A percentile compares a stretch with the other conserved stretches of the same genome.
Conservation (phyloP, 2,329 filamentous ascomycete genomes). For the Fusarium xylarioides region DNA sequence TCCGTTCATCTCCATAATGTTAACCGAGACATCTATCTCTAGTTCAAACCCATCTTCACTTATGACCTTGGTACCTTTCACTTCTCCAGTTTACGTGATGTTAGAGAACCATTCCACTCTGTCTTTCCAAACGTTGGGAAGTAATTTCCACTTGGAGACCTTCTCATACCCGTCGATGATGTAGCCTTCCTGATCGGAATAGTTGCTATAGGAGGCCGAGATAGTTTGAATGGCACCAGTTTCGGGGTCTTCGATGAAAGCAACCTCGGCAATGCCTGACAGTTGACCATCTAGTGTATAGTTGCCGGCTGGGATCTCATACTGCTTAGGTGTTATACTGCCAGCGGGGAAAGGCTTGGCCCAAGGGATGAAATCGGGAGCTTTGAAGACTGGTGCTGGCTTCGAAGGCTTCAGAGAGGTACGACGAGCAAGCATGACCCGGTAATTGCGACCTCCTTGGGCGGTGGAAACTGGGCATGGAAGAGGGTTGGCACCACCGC, state of each 20-base stretch:
- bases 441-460: conserved; percentile 50
- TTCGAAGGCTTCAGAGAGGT: conserved; percentile 43
- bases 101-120: conserved; percentile 52
- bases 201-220: background rate
- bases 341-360: background rate
- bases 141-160: background rate
- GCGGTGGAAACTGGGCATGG: conserved; percentile 52
- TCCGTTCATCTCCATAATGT: conserved; percentile 5
- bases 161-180: conserved; percentile 22
- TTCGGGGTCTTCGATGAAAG: background rate
- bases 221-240: background rate
- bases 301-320: background rate
- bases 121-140: conserved; percentile 26
- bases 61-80: conserved; percentile 50
- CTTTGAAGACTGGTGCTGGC: conserved; percentile 18
- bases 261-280: background rate
- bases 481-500: conserved; percentile 55
- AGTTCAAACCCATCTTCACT: conserved; percentile 11
- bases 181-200: background rate
- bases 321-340: background rate
- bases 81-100: conserved; percentile 46
- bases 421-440: conserved; percentile 54
- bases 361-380: background rate
- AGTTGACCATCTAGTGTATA: background rate
- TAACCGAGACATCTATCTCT: conserved; percentile 4